A percentile compares a stretch with the other conserved stretches of the same genome.
Conservation (phyloP, 768 basidiomycete genomes). For the Rhodotorula paludigena region DNA sequence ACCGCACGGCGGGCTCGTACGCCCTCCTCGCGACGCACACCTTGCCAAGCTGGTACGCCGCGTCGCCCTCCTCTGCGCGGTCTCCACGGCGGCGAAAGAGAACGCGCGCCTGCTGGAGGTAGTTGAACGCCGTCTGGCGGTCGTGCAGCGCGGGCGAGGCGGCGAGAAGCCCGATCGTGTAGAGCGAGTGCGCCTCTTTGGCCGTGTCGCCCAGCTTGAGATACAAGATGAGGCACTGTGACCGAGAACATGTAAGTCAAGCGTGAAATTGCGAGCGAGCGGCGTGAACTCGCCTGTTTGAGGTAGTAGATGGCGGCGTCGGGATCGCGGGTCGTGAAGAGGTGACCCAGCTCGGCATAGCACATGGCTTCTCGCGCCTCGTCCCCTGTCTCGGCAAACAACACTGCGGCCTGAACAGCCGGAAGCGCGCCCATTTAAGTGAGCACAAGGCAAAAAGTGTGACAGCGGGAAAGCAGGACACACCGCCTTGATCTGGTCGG, state of each 20-base stretch:
- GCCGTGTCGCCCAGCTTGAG: constrained; percentile 10
- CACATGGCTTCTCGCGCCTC: constrained; percentile 22
- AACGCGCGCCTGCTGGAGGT: constrained; percentile 8
- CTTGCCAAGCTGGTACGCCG: constrained; percentile 26
- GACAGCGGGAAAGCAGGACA: neutral
- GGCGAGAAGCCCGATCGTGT: constrained; percentile 5
- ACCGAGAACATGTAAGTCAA: too few species aligned
- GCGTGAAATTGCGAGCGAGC: neutral
- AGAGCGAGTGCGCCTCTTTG: constrained; percentile 14
- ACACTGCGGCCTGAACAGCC: constrained; percentile 8
- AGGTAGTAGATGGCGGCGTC: constrained; percentile 4
- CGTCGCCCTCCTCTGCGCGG: neutral
- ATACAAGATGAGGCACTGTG: constrained; percentile 23
- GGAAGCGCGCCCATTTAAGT: neutral
- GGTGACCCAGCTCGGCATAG: constrained; percentile 20
- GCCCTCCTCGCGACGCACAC: neutral
- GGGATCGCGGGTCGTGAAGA: constrained; percentile 4
- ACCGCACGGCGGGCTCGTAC: constrained; percentile 11
- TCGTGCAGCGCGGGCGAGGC: neutral
- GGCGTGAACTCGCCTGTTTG: constrained; percentile 7
- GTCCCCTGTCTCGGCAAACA: constrained; percentile 7
- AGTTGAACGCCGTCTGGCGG: neutral
- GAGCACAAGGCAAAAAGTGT: too few species aligned
- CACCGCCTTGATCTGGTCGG: constrained; percentile 21
- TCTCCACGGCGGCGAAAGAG: neutral